phyloP scores from a whole-genome alignment of 192 early-diverging fungal genomes.

The Backusella tarrabulga region DNA sequence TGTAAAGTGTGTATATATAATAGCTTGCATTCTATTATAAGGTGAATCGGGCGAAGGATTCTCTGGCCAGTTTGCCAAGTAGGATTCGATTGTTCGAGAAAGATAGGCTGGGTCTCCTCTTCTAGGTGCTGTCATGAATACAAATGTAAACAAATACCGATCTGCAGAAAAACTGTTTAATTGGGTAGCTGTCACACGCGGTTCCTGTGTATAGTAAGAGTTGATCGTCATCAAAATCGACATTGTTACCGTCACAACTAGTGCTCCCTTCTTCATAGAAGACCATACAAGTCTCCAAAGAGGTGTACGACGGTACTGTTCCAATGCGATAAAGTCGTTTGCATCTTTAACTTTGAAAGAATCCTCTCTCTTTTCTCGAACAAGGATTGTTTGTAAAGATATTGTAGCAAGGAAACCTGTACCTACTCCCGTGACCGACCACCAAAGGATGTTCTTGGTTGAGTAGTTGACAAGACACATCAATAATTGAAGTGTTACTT shows the following conservation, averaged over 20 bases:
- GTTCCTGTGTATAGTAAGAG: slow-evolving; percentile 28
- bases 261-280: slow-evolving; percentile 16
- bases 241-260: slow-evolving; percentile 24
- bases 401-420: slow-evolving; percentile 43
- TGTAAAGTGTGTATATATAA: slow-evolving; percentile 53
- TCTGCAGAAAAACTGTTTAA: slow-evolving; percentile 33
- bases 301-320: slow-evolving; percentile 23
- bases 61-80: slow-evolving; percentile 43
- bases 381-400: slow-evolving; percentile 23
- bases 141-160: slow-evolving; percentile 43
- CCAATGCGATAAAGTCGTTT: background rate
- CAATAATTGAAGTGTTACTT: slow-evolving; percentile 42
- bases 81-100: slow-evolving; percentile 42
- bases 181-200: slow-evolving; percentile 6
- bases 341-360: background rate
- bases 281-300: slow-evolving; percentile 33
- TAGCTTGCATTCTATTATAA: slow-evolving; percentile 47
- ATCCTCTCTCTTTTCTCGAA: slow-evolving; percentile 8
- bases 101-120: slow-evolving; percentile 44
- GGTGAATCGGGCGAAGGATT: slow-evolving; percentile 36
- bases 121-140: slow-evolving; percentile 55
- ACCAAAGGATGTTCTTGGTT: slow-evolving; percentile 54
- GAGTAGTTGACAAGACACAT: slow-evolving; percentile 50
- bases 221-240: slow-evolving; percentile 36
- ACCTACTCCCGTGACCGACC: slow-evolving; percentile 49